These are phyloP conservation scores for Aspergillus ochraceus DNA, from an alignment of 2,329 filamentous ascomycete species.

Conservation along the genomic window DNA sequence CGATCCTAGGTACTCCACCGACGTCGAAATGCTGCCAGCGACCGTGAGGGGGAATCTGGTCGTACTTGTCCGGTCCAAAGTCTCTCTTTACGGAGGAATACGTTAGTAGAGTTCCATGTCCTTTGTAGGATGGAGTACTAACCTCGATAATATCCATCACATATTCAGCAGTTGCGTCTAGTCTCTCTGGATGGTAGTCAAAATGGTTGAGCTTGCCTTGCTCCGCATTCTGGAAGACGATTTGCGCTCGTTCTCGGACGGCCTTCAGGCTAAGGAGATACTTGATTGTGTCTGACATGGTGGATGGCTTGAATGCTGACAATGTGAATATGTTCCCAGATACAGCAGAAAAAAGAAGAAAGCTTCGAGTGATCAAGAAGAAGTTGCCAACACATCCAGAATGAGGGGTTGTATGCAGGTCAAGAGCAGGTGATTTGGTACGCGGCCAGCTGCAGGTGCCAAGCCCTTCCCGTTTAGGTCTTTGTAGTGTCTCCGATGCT, in stretches of 20 bases:
- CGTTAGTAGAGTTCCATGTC: not conserved
- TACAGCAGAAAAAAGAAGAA: too few relatives aligned
- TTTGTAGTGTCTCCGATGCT: not conserved
- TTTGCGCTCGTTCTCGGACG: slow-evolving; percentile 28
- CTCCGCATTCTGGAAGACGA: slow-evolving; percentile 38
- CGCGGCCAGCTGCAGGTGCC: too few relatives aligned
- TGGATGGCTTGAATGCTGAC: not conserved
- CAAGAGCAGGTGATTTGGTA: not conserved
- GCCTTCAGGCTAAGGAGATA: slow-evolving; percentile 30
- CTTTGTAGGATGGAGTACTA: not conserved
- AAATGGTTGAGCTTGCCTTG: slow-evolving; percentile 45
- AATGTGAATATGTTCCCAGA: too few relatives aligned
- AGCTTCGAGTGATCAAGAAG: not conserved
- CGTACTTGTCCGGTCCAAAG: slow-evolving; percentile 50
- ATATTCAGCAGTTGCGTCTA: slow-evolving; percentile 44
- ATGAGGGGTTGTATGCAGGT: not conserved
- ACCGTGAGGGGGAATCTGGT: slow-evolving; percentile 55
- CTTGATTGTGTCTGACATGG: slow-evolving; percentile 16
- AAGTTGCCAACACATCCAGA: not conserved
- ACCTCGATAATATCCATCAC: slow-evolving; percentile 49
- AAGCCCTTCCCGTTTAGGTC: not conserved
- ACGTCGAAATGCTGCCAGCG: slow-evolving; percentile 66
- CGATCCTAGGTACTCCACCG: slow-evolving; percentile 50
- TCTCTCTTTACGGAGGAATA: slow-evolving; percentile 42
- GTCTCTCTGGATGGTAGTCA: slow-evolving; percentile 39